Percentiles rank a stretch among this genome's conserved stretches.
Evolutionary conservation across 352 stramenopile genomes (phyloP).

Genomic region (Pythium insidiosum): DNA sequence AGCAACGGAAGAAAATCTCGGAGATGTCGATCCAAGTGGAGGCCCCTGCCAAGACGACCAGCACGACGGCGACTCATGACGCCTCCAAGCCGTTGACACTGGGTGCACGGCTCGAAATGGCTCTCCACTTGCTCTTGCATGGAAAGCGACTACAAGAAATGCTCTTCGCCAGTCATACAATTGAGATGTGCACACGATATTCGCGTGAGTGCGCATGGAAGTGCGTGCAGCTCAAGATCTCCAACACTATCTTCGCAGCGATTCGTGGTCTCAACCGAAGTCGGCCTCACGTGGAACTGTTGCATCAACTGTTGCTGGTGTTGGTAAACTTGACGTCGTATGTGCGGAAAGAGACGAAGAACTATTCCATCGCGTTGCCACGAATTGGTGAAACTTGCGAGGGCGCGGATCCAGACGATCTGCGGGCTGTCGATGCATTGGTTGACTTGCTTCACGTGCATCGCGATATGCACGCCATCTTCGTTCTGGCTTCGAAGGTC

Average conservation of each 20-base stretch:
- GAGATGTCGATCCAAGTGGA: conserved; percentile 31
- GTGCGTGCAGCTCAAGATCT: conserved; percentile 82
- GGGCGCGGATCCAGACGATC: conserved; percentile 38
- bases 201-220: conserved; percentile 86
- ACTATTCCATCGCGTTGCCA: conserved; percentile 28
- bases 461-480: conserved; percentile 83
- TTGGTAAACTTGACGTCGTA: conserved; percentile 86
- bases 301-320: conserved; percentile 80
- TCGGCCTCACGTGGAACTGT: conserved; percentile 91
- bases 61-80: background rate
- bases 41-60: background rate
- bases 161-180: conserved; percentile 85
- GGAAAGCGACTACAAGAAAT: conserved; percentile 89
- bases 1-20: conserved; percentile 47
- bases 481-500: conserved; percentile 52
- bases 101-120: conserved; percentile 52
- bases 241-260: conserved; percentile 87
- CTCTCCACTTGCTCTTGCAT: conserved; percentile 63
- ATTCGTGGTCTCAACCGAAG: conserved; percentile 93
- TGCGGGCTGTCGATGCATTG: conserved; percentile 77
- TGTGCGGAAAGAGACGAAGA: conserved; percentile 24
- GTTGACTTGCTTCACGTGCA: conserved; percentile 95
- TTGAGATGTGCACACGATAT: conserved; percentile 90
- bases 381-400: conserved; percentile 3
- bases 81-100: conserved; percentile 36